Evolutionary conservation across 1,284 basidiomycete genomes (phyloP), one percentile per base, ranked within the genome.

Genomic region (Mycena sp.): DNA sequence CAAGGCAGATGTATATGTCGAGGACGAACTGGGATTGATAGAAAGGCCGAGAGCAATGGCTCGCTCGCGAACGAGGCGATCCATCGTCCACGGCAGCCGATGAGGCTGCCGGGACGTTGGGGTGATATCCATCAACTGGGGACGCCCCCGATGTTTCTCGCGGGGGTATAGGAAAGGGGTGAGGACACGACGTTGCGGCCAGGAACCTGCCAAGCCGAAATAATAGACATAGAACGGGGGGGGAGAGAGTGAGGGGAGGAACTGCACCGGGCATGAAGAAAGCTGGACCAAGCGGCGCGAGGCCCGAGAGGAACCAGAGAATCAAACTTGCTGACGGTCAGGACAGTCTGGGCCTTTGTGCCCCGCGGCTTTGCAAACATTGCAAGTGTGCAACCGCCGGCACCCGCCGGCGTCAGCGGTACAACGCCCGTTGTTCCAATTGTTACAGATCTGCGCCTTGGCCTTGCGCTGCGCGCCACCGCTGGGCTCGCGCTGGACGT

Each of bases 41-140:
- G 77, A 66, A 16, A 65, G 29, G 5, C 77, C 76, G 0, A 81
- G 68, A 1, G 78, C 74, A 7, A 79, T 63, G 0, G 77, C 72
- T 6, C 74, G 71, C 58, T 78, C 75, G 12, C 63, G 69, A 7
- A 72, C 11, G 0, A 82, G 70, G 2, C 68, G 66, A 26, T 80
- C 75, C 0, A 46, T 11, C 0, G 76, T 51, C 81, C 80, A 82
- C 9, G 70, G 63, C 51, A 61, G 46, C 2, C 69, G 57, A 1
- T 52, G n/a, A 6, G 76, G 76, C 62, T 78, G 74, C 60, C 72
- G 41, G 41, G 75, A 55, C 37, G 29, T 25, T 12, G 19, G 40
- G 23, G 49, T 26, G 4, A 25, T 12, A 1, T 25, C 40, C 32
- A 50, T 71, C 74, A 78, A 74, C 64, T 57, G 38, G 14, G 6